Percentiles rank a stretch among this genome's conserved stretches.
phyloP scores from a whole-genome alignment of 1,139 yeast genomes.

The Protomyces arabidopsidicola region DNA sequence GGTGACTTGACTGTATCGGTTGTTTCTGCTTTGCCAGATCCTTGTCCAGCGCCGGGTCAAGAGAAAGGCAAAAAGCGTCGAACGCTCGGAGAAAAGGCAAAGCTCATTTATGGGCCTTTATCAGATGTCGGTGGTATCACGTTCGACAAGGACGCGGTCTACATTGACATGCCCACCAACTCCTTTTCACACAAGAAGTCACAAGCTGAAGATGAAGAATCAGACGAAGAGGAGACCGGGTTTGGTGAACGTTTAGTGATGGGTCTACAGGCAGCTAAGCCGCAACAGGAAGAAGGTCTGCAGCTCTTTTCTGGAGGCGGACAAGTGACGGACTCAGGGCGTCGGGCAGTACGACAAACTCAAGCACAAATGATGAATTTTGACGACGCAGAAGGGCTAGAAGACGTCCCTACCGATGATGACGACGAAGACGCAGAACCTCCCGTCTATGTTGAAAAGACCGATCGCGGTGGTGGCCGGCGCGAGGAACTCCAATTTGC shows the following conservation, averaged over 20 bases:
- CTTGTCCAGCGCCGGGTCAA: constrained; percentile 98
- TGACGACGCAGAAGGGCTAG: constrained; percentile 37
- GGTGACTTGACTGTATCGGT: constrained; percentile 77
- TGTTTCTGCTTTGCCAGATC: constrained; percentile 90
- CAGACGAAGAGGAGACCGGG: constrained; percentile 56
- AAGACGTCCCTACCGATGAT: constrained; percentile 30
- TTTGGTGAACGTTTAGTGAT: constrained; percentile 80
- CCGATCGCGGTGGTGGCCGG: constrained; percentile 32
- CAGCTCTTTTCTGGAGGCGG: constrained; percentile 56
- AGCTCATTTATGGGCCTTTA: constrained; percentile 97
- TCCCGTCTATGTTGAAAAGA: constrained; percentile 21
- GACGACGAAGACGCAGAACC: constrained; percentile 32
- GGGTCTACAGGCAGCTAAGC: constrained; percentile 66
- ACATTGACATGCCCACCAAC: constrained; percentile 75
- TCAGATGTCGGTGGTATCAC: constrained; percentile 97
- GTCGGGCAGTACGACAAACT: constrained; percentile 38
- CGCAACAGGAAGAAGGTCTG: constrained; percentile 62
- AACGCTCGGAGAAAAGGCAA: constrained; percentile 87
- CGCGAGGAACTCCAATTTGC: constrained; percentile 39
- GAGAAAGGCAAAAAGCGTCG: constrained; percentile 66
- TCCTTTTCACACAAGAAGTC: constrained; percentile 45
- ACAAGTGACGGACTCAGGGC: constrained; percentile 41
- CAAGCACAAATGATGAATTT: constrained; percentile 40
- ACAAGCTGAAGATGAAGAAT: constrained; percentile 24
- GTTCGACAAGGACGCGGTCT: constrained; percentile 95